Evolutionary conservation across 2,329 filamentous ascomycete species (phyloP), one percentile per base, ranked within the genome.

Genomic region (Zymoseptoria tritici): DNA sequence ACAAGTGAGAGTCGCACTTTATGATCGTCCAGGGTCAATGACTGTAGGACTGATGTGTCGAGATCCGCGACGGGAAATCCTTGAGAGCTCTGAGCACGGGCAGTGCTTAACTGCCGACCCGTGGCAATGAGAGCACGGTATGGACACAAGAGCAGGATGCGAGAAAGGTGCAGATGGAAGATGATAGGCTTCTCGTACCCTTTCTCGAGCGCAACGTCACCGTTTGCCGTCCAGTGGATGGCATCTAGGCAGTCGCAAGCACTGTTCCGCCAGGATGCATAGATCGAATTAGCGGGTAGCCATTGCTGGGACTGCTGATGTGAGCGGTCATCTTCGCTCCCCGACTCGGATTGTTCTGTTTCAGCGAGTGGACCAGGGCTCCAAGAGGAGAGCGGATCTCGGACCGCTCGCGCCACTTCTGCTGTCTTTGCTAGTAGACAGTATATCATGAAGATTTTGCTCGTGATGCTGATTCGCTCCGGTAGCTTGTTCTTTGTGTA

Each of bases 1-100:
- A 60, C 60, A 20, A 63, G 55, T 22, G 56, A 55, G 42, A 63
- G 42, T 49, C 62, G 55, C 5, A 56, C 56, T 46, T 63, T 63
- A 54, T 62, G 60, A n/a, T 63, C 57, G 51, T 63, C 62, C 22
- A 62, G 46, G 13, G 61, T 61, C 9, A 63, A 56, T 54, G 59
- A 63, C 52, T 59, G 49, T 49, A 60, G 52, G 22, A 63, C 56
- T 24, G 49, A 59, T 19, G 50, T 59, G 6, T 57, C 55, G 1
- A 63, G 59, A 9, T 63, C 56, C 49, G 57, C 57, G 31, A 26
- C 57, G 7, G 59, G 21, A n/a, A 49, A 29, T 7, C 53, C 29
- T 4, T 58, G 52, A 29, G 53, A 3, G 20, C 51, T 36, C 13
- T 55, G 24, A 3, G 49, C 51, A 22, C 58, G 56, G 16, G 50